phyloP scores from a whole-genome alignment of 1,284 basidiomycete species.

The Irpex sp. region DNA sequence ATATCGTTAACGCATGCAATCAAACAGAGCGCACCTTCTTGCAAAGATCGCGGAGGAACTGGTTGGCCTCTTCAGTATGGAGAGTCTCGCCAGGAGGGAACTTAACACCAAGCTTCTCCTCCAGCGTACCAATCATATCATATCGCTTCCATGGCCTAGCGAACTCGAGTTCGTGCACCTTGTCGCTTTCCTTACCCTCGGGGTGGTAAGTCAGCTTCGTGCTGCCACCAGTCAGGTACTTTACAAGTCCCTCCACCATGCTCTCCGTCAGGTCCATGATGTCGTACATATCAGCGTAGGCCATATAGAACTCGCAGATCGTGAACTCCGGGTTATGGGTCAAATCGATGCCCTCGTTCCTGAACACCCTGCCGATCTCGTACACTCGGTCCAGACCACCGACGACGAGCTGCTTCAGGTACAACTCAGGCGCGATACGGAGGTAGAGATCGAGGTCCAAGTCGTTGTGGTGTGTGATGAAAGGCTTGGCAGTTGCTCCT shows the following conservation, averaged over 20 bases:
- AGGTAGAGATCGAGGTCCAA: conserved; percentile 97
- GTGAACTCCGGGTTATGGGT: conserved; percentile 98
- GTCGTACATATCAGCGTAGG: conserved; percentile 99
- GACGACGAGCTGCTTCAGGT: conserved; percentile 97
- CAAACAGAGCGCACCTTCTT: conserved; percentile 55
- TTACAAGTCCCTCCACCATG: conserved; percentile 91
- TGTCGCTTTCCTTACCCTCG: conserved; percentile 80
- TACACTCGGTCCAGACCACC: conserved; percentile 97
- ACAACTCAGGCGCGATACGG: conserved; percentile 96
- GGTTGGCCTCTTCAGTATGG: conserved; percentile 86
- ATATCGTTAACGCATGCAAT: not conserved
- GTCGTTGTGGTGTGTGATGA: conserved; percentile 99
- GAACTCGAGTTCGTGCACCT: conserved; percentile 86
- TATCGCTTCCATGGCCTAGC: conserved; percentile 97
- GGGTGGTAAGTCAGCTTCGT: conserved; percentile 91
- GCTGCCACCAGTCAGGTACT: conserved; percentile 78
- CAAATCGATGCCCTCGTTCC: conserved; percentile 98
- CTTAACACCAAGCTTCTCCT: conserved; percentile 89
- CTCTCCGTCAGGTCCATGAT: conserved; percentile 97
- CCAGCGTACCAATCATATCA: conserved; percentile 96
- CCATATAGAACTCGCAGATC: conserved; percentile 99
- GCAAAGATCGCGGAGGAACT: conserved; percentile 85
- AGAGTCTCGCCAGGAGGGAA: conserved; percentile 94
- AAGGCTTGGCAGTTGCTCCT: conserved; percentile 98
- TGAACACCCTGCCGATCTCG: conserved; percentile 97